These are phyloP conservation scores for Mucor racemosus DNA, from an alignment of 371 early-diverging fungal species.

Conservation along the genomic window DNA sequence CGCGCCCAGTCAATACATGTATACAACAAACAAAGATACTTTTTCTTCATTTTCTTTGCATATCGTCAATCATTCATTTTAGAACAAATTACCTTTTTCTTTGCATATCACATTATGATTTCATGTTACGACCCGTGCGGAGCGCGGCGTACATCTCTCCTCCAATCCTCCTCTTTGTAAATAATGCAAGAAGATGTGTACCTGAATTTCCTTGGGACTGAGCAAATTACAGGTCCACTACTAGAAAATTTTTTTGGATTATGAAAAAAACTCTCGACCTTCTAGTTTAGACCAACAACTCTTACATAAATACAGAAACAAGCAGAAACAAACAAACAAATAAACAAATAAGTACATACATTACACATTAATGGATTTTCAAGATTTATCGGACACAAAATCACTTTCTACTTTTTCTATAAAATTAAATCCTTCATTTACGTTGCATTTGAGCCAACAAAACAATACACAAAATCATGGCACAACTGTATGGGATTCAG, in stretches of 20 bases:
- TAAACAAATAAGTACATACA: not conserved
- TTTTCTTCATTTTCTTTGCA: not conserved
- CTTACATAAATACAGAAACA: not conserved
- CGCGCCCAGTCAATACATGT: not conserved
- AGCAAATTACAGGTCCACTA: conserved; percentile 9
- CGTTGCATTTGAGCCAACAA: conserved; percentile 32
- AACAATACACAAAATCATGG: conserved; percentile 46
- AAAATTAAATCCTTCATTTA: conserved; percentile 23
- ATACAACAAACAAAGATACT: not conserved
- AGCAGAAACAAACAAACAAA: not conserved
- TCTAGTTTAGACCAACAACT: not conserved
- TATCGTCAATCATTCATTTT: not conserved
- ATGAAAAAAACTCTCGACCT: not conserved
- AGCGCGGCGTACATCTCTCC: too few species aligned
- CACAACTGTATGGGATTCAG: conserved; percentile 49
- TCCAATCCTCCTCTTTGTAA: too few species aligned
- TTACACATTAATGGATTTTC: conserved; percentile 2
- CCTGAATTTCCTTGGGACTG: conserved; percentile 8
- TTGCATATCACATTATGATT: not conserved
- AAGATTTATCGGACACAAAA: conserved; percentile 32
- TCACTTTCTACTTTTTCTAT: conserved; percentile 33
- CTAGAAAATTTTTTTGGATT: not conserved
- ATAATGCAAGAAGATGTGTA: not conserved
- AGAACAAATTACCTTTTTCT: not conserved
- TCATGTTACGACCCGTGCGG: too few species aligned